Percentiles rank a stretch among this genome's conserved stretches.
Evolutionary conservation across 495 filamentous ascomycete species (phyloP).

Genomic region (Aspergillus conjunctus): DNA sequence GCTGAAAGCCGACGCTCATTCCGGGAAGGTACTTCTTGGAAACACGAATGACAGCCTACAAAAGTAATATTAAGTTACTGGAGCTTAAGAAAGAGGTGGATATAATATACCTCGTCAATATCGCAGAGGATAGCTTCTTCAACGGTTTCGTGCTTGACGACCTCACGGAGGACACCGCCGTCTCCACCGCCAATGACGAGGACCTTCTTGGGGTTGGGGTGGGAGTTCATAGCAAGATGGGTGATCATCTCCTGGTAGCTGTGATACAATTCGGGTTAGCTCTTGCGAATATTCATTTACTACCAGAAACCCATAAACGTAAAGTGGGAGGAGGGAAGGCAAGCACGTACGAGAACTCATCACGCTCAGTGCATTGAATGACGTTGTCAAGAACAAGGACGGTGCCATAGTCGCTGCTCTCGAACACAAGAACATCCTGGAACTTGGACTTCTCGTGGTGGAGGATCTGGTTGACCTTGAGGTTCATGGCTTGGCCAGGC

Average conservation of each 20-base stretch:
- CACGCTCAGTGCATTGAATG: slow-evolving; percentile 96
- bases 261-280: slow-evolving; percentile 3
- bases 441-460: slow-evolving; percentile 99
- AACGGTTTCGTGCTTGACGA: slow-evolving; percentile 94
- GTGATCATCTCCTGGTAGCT: slow-evolving; percentile 99
- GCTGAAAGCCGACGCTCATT: slow-evolving; percentile 90
- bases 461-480: slow-evolving; percentile 95
- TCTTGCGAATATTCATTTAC: neutral
- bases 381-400: slow-evolving; percentile 99
- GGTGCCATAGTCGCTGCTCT: slow-evolving; percentile 93
- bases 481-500: slow-evolving; percentile 98
- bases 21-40: slow-evolving; percentile 97
- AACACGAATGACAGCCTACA: slow-evolving; percentile 90
- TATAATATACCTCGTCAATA: slow-evolving; percentile 83
- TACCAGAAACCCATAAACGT: neutral
- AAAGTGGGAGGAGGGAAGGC: neutral
- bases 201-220: slow-evolving; percentile 96
- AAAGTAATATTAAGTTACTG: neutral
- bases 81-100: neutral
- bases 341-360: slow-evolving; percentile 81
- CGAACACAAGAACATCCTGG: slow-evolving; percentile 97
- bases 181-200: slow-evolving; percentile 98
- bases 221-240: slow-evolving; percentile 96
- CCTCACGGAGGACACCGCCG: slow-evolving; percentile 94
- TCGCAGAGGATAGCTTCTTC: slow-evolving; percentile 96